A percentile compares a stretch with the other conserved stretches of the same genome.
These are phyloP conservation scores for Durusdinium trenchii DNA, from an alignment of 73 alveolate species.

Conservation along the genomic window DNA sequence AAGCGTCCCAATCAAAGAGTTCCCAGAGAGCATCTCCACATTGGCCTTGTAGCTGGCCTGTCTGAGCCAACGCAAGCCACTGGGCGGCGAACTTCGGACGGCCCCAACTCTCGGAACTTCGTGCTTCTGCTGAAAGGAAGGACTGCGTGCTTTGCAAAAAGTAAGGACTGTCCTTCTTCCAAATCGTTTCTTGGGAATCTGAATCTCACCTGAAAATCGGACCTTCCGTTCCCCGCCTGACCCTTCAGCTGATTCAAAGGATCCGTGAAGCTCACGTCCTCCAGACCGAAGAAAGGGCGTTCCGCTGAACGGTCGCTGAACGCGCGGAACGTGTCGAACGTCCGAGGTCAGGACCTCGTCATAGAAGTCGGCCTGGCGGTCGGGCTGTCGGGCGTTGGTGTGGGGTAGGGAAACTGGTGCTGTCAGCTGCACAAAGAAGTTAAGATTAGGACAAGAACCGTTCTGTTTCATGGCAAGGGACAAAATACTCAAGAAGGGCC, in stretches of 20 bases:
- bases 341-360: not conserved
- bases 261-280: conserved; percentile 85
- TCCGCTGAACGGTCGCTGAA: not conserved
- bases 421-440: not conserved
- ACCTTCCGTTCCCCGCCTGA: not conserved
- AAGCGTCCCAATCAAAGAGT: conserved; percentile 31
- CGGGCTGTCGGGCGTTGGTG: not conserved
- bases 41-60: conserved; percentile 84
- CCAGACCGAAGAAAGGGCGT: not conserved
- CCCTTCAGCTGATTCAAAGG: conserved; percentile 72
- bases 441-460: not conserved
- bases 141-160: not conserved
- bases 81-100: not conserved
- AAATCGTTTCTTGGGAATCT: not conserved
- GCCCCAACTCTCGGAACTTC: not conserved
- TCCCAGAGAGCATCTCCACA: conserved; percentile 85
- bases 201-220: not conserved
- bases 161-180: not conserved
- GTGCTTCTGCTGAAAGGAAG: not conserved
- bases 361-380: conserved; percentile 6
- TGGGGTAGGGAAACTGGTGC: not conserved
- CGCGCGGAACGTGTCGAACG: not conserved
- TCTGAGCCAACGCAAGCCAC: not conserved
- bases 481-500: not conserved
- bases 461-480: not conserved